Conservation (phyloP, 2,329 filamentous ascomycete genomes). For the Trichoderma brevicompactum region DNA sequence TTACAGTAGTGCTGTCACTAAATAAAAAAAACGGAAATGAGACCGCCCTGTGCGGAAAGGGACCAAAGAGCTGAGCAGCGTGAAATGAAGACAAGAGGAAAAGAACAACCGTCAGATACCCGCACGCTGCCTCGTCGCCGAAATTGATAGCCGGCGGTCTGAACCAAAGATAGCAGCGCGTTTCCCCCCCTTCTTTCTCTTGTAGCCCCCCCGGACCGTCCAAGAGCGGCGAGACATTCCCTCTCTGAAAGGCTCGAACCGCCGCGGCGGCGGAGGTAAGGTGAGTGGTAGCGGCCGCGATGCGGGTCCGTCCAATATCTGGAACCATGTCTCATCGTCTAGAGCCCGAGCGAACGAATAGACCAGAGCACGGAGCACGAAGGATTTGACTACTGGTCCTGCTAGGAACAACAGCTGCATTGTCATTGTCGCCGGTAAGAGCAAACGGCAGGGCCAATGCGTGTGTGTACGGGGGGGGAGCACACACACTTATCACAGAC, state of each 20-base stretch:
- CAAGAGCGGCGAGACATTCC: constrained; percentile 17
- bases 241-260: not conserved
- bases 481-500: not conserved
- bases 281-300: not conserved
- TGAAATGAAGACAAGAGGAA: not conserved
- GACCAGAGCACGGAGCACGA: not conserved
- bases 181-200: not conserved
- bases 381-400: not conserved
- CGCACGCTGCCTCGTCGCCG: not conserved
- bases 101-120: not conserved
- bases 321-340: not conserved
- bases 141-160: constrained; percentile 17
- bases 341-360: not conserved
- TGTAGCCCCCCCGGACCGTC: constrained; percentile 2
- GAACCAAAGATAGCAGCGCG: not conserved
- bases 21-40: not conserved
- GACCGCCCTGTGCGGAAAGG: not conserved
- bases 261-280: constrained; percentile 7
- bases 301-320: constrained; percentile 14
- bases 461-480: not conserved
- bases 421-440: not conserved
- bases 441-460: not conserved
- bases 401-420: not conserved
- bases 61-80: not conserved
- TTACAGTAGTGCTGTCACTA: not conserved